Evolutionary conservation across 2,329 filamentous ascomycete species (phyloP).

Genomic region (Ophiostoma australiae): DNA sequence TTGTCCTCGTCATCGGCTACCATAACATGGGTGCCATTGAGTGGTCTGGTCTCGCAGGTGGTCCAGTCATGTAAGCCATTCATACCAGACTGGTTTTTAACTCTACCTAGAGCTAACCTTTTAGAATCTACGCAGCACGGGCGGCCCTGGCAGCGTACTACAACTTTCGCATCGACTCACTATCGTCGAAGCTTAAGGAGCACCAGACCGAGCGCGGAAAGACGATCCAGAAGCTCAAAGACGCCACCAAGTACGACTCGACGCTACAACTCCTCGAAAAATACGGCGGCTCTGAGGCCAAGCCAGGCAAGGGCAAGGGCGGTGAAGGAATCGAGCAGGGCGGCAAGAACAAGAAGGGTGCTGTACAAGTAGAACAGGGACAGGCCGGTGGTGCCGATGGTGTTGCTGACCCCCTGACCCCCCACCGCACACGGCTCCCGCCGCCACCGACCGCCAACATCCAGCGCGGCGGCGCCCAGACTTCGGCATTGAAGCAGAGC

Average conservation of each 20-base stretch:
- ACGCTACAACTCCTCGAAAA: conserved; percentile 91
- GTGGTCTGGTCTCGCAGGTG: conserved; percentile 71
- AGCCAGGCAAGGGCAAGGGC: conserved; percentile 34
- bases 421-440: conserved; percentile 45
- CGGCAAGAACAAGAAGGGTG: not conserved
- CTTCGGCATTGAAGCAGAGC: conserved; percentile 11
- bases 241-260: conserved; percentile 91
- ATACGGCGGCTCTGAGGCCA: conserved; percentile 67
- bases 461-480: conserved; percentile 33
- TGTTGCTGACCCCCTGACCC: conserved; percentile 25
- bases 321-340: conserved; percentile 16
- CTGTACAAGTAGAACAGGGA: not conserved
- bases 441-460: conserved; percentile 63
- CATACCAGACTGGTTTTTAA: not conserved
- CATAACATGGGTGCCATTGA: conserved; percentile 70
- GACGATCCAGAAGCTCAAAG: conserved; percentile 91
- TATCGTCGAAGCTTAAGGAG: conserved; percentile 64
- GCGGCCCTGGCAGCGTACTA: conserved; percentile 65
- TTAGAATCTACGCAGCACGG: conserved; percentile 74
- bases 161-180: conserved; percentile 70
- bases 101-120: not conserved
- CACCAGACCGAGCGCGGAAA: conserved; percentile 73
- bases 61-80: conserved; percentile 64
- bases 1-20: conserved; percentile 80
- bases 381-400: not conserved